Base-by-base conservation (phyloP, 495 filamentous ascomycete genomes). In the Chaetomidium leptoderma region DNA sequence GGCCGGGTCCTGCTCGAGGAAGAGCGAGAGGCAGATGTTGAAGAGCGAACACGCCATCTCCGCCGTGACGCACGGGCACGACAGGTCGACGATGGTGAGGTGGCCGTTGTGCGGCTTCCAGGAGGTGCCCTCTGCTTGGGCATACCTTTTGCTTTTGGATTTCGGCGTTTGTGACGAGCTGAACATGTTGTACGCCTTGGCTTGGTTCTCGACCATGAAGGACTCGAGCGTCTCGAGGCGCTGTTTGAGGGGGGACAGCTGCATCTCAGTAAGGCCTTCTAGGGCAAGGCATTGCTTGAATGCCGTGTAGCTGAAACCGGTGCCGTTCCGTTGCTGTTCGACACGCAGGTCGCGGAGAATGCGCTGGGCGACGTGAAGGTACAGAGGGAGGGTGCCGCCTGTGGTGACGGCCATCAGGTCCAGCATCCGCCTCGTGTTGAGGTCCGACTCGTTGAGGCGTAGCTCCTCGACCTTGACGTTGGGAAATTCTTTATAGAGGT, bases 31-130 rank as follows among this genome's bases (percentile, higher is more conserved):
- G 45, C 79, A 84, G 36, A 90, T 85, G 56, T 87, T 83, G 66
- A 90, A 91, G 0, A 91, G 68, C 0, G 77, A 72, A 57, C 87
- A 92, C 0, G 86, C 88, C 43, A 77, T 81, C 32, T 82, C 79
- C 2, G 84, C 71, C 0, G 84, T 81, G 11, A 90, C 76, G 66
- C 85, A 91, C 0, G 87, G 86, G 64, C 86, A 89, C 0, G 81
- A 86, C 7, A 92, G 75, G 60, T 92, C 88, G 32, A 91, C 77
- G 49, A 92, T 87, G 0, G 87, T 90, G 13, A 91, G 70, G 7
- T 70, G 71, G 14, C 84, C 83, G 4, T 81, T 70, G 42, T 75
- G 52, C 11, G 68, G 66, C 4, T 30, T 53, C 74, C 72, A 75
- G 46, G 68, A 52, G 30, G 65, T 74, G 8, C 70, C 73, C 3